phyloP scores from a whole-genome alignment of 495 filamentous ascomycete species.

The Daldinia decipiens region DNA sequence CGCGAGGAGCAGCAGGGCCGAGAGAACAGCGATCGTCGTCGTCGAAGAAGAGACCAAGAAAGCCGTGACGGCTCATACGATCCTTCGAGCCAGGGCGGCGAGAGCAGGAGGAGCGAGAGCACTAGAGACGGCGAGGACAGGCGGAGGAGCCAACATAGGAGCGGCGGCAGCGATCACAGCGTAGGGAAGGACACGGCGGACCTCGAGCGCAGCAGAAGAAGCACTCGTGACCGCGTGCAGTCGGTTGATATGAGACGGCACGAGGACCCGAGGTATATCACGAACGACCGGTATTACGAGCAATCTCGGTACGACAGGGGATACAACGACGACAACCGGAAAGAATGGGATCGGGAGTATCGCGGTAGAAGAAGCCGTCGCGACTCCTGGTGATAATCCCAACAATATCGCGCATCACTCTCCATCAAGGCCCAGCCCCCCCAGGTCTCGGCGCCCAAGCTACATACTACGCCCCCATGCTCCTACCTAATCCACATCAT shows the following conservation, averaged over 20 bases:
- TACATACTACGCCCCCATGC: too few species aligned
- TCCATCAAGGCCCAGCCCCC: too few species aligned
- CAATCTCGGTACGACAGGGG: slow-evolving; percentile 27
- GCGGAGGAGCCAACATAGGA: slow-evolving; percentile 3
- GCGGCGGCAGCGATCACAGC: slow-evolving; percentile 10
- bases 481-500: too few species aligned
- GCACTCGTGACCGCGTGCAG: slow-evolving; percentile 13
- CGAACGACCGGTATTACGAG: slow-evolving; percentile 36
- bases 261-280: slow-evolving; percentile 27
- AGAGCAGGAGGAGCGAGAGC: slow-evolving; percentile 2
- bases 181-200: slow-evolving; percentile 27
- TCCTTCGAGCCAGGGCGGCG: background rate
- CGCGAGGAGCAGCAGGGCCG: slow-evolving; percentile 26
- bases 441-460: too few species aligned
- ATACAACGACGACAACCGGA: slow-evolving; percentile 17
- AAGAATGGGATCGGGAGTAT: slow-evolving; percentile 4
- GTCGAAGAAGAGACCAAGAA: background rate
- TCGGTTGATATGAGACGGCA: slow-evolving; percentile 19
- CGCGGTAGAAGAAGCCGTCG: slow-evolving; percentile 32
- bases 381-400: slow-evolving; percentile 34
- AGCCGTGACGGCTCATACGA: background rate
- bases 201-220: slow-evolving; percentile 2
- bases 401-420: background rate
- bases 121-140: background rate
- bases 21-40: background rate